Evolutionary conservation across 495 filamentous ascomycete genomes (phyloP).

Genomic region (Schizothecium vesticola): DNA sequence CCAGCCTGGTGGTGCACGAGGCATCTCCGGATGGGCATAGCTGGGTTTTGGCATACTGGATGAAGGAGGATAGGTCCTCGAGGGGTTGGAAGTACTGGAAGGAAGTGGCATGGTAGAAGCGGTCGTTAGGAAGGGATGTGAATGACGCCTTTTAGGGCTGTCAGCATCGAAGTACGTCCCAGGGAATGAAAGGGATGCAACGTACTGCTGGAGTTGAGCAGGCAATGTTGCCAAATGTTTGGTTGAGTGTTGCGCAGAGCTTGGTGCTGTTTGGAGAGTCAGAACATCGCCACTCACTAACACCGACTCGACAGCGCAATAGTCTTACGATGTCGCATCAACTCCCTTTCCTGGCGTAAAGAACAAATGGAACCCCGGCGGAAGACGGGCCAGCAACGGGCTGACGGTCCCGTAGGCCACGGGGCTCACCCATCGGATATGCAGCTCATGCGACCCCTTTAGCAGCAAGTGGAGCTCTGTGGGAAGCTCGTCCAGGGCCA

Average conservation of each 20-base stretch:
- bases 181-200: not conserved
- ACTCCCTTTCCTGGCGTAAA: constrained; percentile 55
- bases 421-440: constrained; percentile 71
- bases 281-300: not conserved
- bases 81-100: constrained; percentile 66
- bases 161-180: not conserved
- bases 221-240: constrained; percentile 55
- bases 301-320: not conserved
- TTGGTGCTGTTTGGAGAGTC: constrained; percentile 38
- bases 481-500: constrained; percentile 68
- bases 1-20: constrained; percentile 33
- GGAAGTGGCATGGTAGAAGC: constrained; percentile 59
- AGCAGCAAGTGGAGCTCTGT: constrained; percentile 60
- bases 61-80: constrained; percentile 49
- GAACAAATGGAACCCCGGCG: constrained; percentile 79
- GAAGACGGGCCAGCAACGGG: constrained; percentile 68
- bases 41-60: constrained; percentile 51
- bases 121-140: constrained; percentile 55
- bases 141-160: constrained; percentile 56
- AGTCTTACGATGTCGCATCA: constrained; percentile 32
- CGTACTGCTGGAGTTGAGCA: constrained; percentile 49
- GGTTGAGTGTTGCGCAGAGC: constrained; percentile 58
- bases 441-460: constrained; percentile 63
- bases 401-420: constrained; percentile 50
- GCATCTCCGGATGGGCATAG: constrained; percentile 44